phyloP scores from a whole-genome alignment of 2,329 filamentous ascomycete species.

The Dactylellina haptotyla region DNA sequence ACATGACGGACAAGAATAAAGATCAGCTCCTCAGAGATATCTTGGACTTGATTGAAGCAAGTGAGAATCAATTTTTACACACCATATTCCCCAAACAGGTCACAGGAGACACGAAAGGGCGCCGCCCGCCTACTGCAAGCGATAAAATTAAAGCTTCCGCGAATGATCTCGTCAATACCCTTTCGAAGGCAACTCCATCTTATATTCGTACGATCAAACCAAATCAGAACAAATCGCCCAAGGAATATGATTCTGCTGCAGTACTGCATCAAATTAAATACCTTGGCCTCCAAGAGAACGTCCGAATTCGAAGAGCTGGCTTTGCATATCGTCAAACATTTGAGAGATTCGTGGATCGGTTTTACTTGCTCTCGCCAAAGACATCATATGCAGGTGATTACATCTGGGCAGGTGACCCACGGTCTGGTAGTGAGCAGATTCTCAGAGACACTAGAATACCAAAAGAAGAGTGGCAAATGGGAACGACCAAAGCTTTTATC shows the following conservation, averaged over 20 bases:
- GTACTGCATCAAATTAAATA: constrained; percentile 95
- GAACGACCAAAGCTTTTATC: constrained; percentile 99
- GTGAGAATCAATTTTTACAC: constrained; percentile 83
- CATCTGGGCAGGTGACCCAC: constrained; percentile 71
- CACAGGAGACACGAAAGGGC: constrained; percentile 82
- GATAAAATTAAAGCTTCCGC: constrained; percentile 98
- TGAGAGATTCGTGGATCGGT: constrained; percentile 94
- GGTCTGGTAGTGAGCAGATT: constrained; percentile 94
- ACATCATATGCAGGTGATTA: constrained; percentile 81
- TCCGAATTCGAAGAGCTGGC: constrained; percentile 94
- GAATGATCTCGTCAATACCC: constrained; percentile 97
- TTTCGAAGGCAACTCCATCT: constrained; percentile 97
- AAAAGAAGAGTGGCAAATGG: constrained; percentile 92
- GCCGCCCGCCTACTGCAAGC: constrained; percentile 88
- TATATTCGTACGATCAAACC: constrained; percentile 99
- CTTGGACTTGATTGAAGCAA: constrained; percentile 87
- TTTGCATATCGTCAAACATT: constrained; percentile 99
- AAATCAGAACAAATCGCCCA: constrained; percentile 94
- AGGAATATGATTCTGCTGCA: constrained; percentile 99
- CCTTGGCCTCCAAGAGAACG: constrained; percentile 98
- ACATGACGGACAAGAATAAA: constrained; percentile 99
- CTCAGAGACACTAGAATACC: constrained; percentile 77
- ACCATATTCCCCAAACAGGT: constrained; percentile 88
- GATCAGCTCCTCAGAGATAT: constrained; percentile 99
- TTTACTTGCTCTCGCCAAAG: constrained; percentile 91